Evolutionary conservation across 2,329 filamentous ascomycete species (phyloP).

Genomic region (Diaporthe helianthi): DNA sequence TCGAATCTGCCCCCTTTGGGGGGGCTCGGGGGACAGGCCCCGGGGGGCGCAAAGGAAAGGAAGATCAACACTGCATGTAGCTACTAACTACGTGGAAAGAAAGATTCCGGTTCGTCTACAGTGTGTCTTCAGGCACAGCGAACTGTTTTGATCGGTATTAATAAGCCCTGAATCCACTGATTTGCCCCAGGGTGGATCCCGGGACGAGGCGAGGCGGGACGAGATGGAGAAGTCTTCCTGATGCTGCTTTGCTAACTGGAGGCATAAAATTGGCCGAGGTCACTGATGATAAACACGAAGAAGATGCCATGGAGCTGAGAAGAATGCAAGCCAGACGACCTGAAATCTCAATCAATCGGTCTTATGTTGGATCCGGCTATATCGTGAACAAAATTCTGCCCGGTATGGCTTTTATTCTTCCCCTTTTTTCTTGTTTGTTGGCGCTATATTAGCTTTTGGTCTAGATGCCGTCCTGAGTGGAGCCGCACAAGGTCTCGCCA

Average conservation of each 20-base stretch:
- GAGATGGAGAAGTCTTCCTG: conserved; percentile 1
- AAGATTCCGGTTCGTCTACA: not conserved
- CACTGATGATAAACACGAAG: not conserved
- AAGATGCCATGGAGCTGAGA: not conserved
- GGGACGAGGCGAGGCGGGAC: conserved; percentile 14
- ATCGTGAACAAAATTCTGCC: not conserved
- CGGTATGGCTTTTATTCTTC: not conserved
- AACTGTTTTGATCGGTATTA: not conserved
- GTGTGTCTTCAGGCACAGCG: not conserved
- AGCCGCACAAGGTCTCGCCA: not conserved
- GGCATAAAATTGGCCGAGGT: not conserved
- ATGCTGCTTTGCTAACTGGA: not conserved
- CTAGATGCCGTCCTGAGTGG: conserved; percentile 6
- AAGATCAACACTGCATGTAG: not conserved
- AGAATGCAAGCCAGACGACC: not conserved
- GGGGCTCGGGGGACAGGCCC: not conserved
- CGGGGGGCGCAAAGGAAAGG: not conserved
- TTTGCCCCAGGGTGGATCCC: not conserved
- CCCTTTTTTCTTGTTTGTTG: not conserved
- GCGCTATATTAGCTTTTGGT: conserved; percentile 9
- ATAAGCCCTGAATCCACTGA: not conserved
- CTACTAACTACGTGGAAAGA: too few species aligned
- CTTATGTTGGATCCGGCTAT: not conserved
- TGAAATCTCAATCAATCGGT: not conserved
- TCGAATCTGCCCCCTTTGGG: not conserved